A percentile compares a stretch with the other conserved stretches of the same genome.
Evolutionary conservation across 352 stramenopile species (phyloP).

Genomic region (Phytophthora syringae): DNA sequence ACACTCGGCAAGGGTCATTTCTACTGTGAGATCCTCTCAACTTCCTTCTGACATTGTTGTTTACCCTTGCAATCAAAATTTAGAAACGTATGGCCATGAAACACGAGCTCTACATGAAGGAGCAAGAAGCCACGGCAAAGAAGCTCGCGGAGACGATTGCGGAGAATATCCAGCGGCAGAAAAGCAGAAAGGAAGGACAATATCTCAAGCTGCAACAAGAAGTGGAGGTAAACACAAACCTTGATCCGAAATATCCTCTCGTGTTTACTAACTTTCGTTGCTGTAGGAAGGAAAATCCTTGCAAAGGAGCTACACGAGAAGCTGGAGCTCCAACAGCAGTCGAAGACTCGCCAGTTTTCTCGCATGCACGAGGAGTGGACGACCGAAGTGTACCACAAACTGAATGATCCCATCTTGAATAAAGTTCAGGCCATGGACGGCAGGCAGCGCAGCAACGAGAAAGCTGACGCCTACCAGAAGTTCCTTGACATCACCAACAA

Average conservation of each 20-base stretch:
- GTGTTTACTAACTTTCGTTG: background rate
- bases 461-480: slow-evolving; percentile 65
- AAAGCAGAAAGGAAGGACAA: slow-evolving; percentile 69
- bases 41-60: background rate
- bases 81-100: slow-evolving; percentile 80
- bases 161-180: slow-evolving; percentile 69
- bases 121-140: slow-evolving; percentile 67
- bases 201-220: slow-evolving; percentile 75
- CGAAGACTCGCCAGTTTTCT: slow-evolving; percentile 61
- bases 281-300: slow-evolving; percentile 58
- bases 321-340: slow-evolving; percentile 68
- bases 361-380: slow-evolving; percentile 83
- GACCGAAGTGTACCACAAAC: slow-evolving; percentile 65
- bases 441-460: slow-evolving; percentile 48
- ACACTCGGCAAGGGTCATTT: slow-evolving; percentile 38
- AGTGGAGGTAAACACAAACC: slow-evolving; percentile 50
- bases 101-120: slow-evolving; percentile 74
- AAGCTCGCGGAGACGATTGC: slow-evolving; percentile 70
- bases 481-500: slow-evolving; percentile 87
- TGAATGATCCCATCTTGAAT: slow-evolving; percentile 68
- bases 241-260: background rate
- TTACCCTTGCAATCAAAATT: background rate
- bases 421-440: slow-evolving; percentile 63
- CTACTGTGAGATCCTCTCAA: background rate
- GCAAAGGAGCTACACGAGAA: slow-evolving; percentile 72